These are phyloP conservation scores for Rhynchosporium secalis DNA, from an alignment of 2,329 filamentous ascomycete species.

Conservation along the genomic window DNA sequence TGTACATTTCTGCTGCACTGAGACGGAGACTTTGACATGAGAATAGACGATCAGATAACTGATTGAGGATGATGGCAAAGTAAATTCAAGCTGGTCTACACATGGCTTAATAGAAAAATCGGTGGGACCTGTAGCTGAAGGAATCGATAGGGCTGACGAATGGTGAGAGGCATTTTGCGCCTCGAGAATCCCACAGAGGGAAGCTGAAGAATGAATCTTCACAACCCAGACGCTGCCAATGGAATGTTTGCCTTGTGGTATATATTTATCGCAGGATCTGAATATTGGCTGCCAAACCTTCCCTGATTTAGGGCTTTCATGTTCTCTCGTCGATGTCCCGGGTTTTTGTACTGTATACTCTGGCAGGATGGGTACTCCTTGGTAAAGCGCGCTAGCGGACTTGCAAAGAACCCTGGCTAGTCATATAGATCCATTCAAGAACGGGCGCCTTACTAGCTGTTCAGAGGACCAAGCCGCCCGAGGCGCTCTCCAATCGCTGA, in stretches of 20 bases:
- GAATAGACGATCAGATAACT: slow-evolving; percentile 7
- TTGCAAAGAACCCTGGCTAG: too few relatives aligned
- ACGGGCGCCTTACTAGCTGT: too few relatives aligned
- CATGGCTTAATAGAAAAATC: slow-evolving; percentile 25
- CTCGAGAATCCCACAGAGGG: slow-evolving; percentile 22
- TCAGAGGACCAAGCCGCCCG: too few relatives aligned
- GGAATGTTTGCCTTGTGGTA: slow-evolving; percentile 2
- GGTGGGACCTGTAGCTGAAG: slow-evolving; percentile 21
- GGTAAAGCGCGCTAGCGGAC: too few relatives aligned
- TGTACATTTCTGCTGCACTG: slow-evolving; percentile 30
- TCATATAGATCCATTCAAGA: too few relatives aligned
- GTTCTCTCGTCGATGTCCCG: too few relatives aligned
- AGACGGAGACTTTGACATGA: slow-evolving; percentile 5
- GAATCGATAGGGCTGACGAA: slow-evolving; percentile 23
- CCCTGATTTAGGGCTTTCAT: too few relatives aligned
- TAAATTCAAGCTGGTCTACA: slow-evolving; percentile 20
- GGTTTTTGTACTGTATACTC: too few relatives aligned
- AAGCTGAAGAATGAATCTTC: slow-evolving; percentile 22
- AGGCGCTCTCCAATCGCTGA: too few relatives aligned
- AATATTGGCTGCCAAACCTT: not conserved
- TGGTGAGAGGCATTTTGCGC: slow-evolving; percentile 9
- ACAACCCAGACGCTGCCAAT: slow-evolving; percentile 14
- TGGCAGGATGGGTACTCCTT: too few relatives aligned
- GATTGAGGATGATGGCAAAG: slow-evolving; percentile 8
- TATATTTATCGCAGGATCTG: slow-evolving; percentile 18